Evolutionary conservation across 1,139 yeast species (phyloP).

Genomic region (Casaregolazyma suthepensis): DNA sequence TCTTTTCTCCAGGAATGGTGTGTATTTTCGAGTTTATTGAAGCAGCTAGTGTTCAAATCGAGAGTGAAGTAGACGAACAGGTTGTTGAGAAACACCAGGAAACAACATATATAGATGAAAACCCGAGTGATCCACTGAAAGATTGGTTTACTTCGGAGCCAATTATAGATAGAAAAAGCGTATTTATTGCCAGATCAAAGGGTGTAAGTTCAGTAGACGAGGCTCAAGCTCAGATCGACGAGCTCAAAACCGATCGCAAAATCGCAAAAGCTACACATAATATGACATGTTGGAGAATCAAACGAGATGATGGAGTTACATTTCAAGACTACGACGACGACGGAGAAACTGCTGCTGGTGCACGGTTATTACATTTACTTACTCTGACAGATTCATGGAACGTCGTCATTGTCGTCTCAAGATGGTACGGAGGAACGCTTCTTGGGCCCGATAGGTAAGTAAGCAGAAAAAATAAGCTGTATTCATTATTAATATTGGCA

Average conservation of each 20-base stretch:
- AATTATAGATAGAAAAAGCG: conserved; percentile 74
- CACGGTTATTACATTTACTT: conserved; percentile 65
- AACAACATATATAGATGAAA: neutral
- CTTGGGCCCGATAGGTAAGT: conserved; percentile 68
- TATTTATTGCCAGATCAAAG: conserved; percentile 73
- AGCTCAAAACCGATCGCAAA: conserved; percentile 57
- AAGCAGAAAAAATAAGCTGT: neutral
- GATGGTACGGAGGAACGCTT: conserved; percentile 94
- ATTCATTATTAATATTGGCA: conserved; percentile 1
- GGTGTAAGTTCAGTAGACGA: conserved; percentile 57
- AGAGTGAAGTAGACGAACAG: conserved; percentile 19
- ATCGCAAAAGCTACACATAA: conserved; percentile 68
- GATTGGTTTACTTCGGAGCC: conserved; percentile 80
- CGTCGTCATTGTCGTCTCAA: conserved; percentile 75
- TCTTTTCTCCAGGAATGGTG: conserved; percentile 58
- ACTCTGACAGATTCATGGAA: conserved; percentile 62
- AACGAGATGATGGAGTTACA: conserved; percentile 43
- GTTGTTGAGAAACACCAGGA: conserved; percentile 33
- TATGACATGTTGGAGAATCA: conserved; percentile 82
- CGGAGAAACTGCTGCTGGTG: conserved; percentile 97
- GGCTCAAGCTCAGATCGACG: conserved; percentile 48
- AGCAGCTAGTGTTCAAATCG: conserved; percentile 45
- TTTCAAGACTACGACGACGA: conserved; percentile 92
- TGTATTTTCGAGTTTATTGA: conserved; percentile 73
- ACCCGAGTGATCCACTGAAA: conserved; percentile 29